Conservation (phyloP, 306 rosid genomes). For the peach (Prunus persica) region Prunus_persica_NCBIv2 NC_034009.1:43335001-43335500, state of each 20-base stretch:
- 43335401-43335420: constrained; percentile 78
- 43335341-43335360: neutral
- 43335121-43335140: constrained; percentile 85
- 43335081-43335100: constrained; percentile 14
- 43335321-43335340: constrained; percentile 7
- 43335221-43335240: constrained; percentile 93
- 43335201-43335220: constrained; percentile 79
- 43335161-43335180: constrained; percentile 45
- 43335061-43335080: constrained; percentile 17
- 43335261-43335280: neutral
- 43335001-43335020: constrained; percentile 97
- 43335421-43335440: constrained; percentile 92
- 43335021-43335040: constrained; percentile 76
- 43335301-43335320: neutral
- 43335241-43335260: constrained; percentile 40
- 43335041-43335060: constrained; percentile 2
- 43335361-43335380: neutral
- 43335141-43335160: constrained; percentile 81
- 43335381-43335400: constrained; percentile 19
- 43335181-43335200: constrained; percentile 70
- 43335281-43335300: neutral
- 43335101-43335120: constrained; percentile 24
- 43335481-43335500: constrained; percentile 81
- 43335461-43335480: constrained; percentile 89
- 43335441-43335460: constrained; percentile 96